Evolutionary conservation across 495 filamentous ascomycete species (phyloP), one percentile per base, ranked within the genome.

Genomic region (Hypoxylon subgilvum): DNA sequence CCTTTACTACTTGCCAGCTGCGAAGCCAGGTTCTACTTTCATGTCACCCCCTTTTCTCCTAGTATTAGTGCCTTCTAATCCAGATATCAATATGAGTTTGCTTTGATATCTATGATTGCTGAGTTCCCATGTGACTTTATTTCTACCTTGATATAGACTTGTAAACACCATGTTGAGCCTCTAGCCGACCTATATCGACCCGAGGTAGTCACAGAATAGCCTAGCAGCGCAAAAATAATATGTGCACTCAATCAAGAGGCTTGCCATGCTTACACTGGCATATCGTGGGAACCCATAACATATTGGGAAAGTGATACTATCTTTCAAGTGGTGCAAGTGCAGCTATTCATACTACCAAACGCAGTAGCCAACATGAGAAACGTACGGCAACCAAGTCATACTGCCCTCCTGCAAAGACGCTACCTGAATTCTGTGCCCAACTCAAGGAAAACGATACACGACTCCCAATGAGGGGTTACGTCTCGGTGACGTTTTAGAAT

Each of bases 11-110:
- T 61, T 54, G 61, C 60, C 54, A 61, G 50, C 52, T 60, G 52
- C 49, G 49, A 55, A 59, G 61, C 58, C 63, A 60, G 56, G 63
- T 63, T 65, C 66, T 70, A 72, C 65, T 72, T 64, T 67, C 63
- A 61, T 54, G 55, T 49, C 61, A 52, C 61, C 51, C 68, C 69
- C 66, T 74, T 72, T 73, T 49, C 66, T 69, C 74, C 66, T 78
- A 76, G 66, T 78, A 74, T 57, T 80, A 79, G 68, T 76, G 74
- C 71, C 70, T 79, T 78, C 74, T 81, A 79, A 81, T 79, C 71
- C 76, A 77, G 73, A 80, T 78, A 80, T 78, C 76, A 77, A 78
- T 74, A 74, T 52, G 65, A 71, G 43, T 35, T 67, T 61, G 65
- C 61, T 63, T 68, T 67, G 63, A 69, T 63, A 35, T 48, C 45